These are phyloP conservation scores for Sutorius eximius DNA, from an alignment of 1,284 basidiomycete species.

Conservation along the genomic window DNA sequence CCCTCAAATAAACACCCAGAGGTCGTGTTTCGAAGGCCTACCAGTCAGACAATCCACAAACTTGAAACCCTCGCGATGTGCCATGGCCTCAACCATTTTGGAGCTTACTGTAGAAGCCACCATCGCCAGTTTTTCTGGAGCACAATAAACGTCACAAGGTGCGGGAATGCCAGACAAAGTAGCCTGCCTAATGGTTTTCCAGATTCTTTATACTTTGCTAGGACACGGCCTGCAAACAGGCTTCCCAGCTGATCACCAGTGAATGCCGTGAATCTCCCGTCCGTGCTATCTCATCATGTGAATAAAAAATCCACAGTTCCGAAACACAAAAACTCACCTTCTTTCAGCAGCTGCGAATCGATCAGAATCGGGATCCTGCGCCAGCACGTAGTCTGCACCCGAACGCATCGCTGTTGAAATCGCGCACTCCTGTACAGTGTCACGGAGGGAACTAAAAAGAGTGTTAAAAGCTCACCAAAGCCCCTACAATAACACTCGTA, in stretches of 20 bases:
- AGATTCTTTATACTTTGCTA: constrained; percentile 59
- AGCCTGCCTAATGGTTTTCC: constrained; percentile 54
- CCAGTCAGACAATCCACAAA: constrained; percentile 84
- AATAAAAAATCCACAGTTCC: not conserved
- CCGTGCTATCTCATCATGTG: constrained; percentile 36
- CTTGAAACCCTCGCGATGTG: constrained; percentile 70
- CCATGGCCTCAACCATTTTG: constrained; percentile 81
- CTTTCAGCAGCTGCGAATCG: constrained; percentile 81
- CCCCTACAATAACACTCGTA: constrained; percentile 40
- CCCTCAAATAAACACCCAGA: not conserved
- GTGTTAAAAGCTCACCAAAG: constrained; percentile 45
- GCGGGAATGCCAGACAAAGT: not conserved
- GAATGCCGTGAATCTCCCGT: constrained; percentile 68
- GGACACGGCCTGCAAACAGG: constrained; percentile 65
- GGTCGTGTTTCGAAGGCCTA: constrained; percentile 28
- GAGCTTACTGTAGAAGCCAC: constrained; percentile 86
- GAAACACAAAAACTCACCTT: constrained; percentile 40
- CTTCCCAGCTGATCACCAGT: constrained; percentile 82
- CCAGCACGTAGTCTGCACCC: constrained; percentile 64
- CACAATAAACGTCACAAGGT: not conserved
- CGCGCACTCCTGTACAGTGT: constrained; percentile 59
- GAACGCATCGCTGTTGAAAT: constrained; percentile 55
- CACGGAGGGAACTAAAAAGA: not conserved
- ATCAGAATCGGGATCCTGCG: constrained; percentile 86
- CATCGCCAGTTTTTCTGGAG: constrained; percentile 68